Base-by-base conservation (phyloP, 2,329 filamentous ascomycete species). In the Chalaropsis thielavioides region DNA sequence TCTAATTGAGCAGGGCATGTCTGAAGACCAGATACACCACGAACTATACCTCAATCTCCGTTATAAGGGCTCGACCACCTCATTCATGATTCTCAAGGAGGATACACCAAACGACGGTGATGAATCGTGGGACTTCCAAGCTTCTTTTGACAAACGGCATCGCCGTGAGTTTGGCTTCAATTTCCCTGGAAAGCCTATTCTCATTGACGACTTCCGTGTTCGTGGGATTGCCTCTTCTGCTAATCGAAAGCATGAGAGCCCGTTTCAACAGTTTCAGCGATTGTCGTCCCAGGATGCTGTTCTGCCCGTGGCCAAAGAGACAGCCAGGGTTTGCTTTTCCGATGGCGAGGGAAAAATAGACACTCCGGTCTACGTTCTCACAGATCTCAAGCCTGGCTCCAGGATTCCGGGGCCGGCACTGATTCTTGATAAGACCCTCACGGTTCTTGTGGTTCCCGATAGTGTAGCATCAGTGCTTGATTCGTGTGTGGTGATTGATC, bases 31-130 rank as follows among this genome's bases (percentile, higher is more conserved):
- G 40, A 89, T 96, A 27, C 80, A 85, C 0, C 95, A 92, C 71
- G 91, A 96, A 72, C 89, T 95, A 72, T 96, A 96, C 71, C 82
- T 97, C 65, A 96, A 96, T 72, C 91, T 96, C 86, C 81, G 92
- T 66, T 96, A 96, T 71, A 83, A 90, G 43, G 91, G 91, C 11
- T 96, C 91, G 0, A 91, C 96, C 72, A 95, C 90, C 7, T 89
- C 91, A 0, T 80, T 96, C 51, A 96, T 96, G 91, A 84, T 95
- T 60, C 76, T 94, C 68, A 90, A 87, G 73, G 90, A 91, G 0
- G 19, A 51, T 81, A 75, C 1, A 11, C 11, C 8, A 24, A 19
- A 24, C 11, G 75, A 80, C 44, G 88, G 82, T 68, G 78, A 74
- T 27, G 85, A 83, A 27, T 82, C 86, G 8, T 95, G 89, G 88